A percentile compares a stretch with the other conserved stretches of the same genome.
Conservation (phyloP, 148 eudicot species). For the Rhododendron griersonianum region DNA sequence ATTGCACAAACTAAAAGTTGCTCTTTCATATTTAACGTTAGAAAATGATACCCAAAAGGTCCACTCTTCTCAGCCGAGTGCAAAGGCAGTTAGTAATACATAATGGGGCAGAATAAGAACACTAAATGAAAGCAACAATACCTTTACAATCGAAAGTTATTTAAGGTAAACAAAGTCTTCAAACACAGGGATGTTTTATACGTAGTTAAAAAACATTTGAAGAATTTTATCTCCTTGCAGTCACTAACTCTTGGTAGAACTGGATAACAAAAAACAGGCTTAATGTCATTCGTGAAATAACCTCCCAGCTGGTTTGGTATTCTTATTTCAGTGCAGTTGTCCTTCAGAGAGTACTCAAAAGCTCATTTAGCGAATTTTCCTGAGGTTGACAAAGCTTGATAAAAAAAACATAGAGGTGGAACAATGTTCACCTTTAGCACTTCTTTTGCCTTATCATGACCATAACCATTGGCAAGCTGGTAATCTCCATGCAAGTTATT, state of each 20-base stretch:
- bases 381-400: not conserved
- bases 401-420: not conserved
- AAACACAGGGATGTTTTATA: not conserved
- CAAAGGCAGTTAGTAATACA: not conserved
- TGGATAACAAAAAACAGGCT: not conserved
- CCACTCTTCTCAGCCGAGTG: not conserved
- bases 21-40: not conserved
- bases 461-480: slow-evolving; percentile 80
- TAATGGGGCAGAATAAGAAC: not conserved
- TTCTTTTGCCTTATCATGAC: slow-evolving; percentile 54
- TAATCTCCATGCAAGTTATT: slow-evolving; percentile 69
- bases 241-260: not conserved
- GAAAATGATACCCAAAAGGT: not conserved
- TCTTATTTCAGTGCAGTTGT: not conserved
- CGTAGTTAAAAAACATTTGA: not conserved
- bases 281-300: not conserved
- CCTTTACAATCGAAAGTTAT: not conserved
- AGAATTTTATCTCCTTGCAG: not conserved
- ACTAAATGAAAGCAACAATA: not conserved
- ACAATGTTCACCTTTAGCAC: slow-evolving; percentile 44
- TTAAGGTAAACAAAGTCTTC: not conserved
- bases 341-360: not conserved
- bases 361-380: not conserved
- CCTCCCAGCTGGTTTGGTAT: not conserved
- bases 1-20: not conserved